Evolutionary conservation across 2,329 filamentous ascomycete species (phyloP), one percentile per base, ranked within the genome.

Genomic region (Bipolaris oryzae): DNA sequence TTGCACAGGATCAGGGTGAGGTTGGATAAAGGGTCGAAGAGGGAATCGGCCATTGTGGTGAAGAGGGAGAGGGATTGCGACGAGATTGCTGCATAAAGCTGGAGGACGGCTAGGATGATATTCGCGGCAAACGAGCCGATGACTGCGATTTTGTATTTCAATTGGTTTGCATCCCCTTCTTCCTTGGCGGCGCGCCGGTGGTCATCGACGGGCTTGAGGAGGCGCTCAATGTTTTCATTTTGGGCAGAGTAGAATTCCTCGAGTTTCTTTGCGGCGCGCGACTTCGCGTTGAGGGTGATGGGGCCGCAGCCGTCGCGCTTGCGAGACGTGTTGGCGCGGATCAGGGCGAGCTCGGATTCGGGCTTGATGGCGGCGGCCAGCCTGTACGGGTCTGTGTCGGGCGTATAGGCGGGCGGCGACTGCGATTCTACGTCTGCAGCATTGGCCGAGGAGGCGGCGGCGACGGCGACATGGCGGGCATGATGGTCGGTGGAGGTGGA

Each of bases 61-160:
- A 98, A 97, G 44, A 99, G 87, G 5, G 94, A 96, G 34, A 98
- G 84, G n/a, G 92, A 97, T 44, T 89, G 87, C 0, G 93, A 96
- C 0, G 90, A 86, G 43, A 91, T 85, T 59, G 95, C 95, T 41
- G 89, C 95, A 74, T 96, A 99, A 35, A 97, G 80, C 77, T 99
- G 95, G 16, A 99, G 82, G 3, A 83, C 82, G 0, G 93, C 87
- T 5, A 99, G 83, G 25, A 90, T 60, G 54, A 97, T 76, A 69
- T 98, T 98, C 57, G 93, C 94, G 1, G 79, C 85, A 67, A 97
- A 91, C 35, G 81, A 86, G 21, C 86, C 87, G 52, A 84, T 81
- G 45, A 89, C 85, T 5, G 87, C 87, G 58, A 89, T 90, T 68
- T 85, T 85, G 77, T 85, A 88, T 70, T 89, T 88, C 67, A 97